phyloP scores from a whole-genome alignment of 2,329 filamentous ascomycete species.

The Aspergillus sp. region DNA sequence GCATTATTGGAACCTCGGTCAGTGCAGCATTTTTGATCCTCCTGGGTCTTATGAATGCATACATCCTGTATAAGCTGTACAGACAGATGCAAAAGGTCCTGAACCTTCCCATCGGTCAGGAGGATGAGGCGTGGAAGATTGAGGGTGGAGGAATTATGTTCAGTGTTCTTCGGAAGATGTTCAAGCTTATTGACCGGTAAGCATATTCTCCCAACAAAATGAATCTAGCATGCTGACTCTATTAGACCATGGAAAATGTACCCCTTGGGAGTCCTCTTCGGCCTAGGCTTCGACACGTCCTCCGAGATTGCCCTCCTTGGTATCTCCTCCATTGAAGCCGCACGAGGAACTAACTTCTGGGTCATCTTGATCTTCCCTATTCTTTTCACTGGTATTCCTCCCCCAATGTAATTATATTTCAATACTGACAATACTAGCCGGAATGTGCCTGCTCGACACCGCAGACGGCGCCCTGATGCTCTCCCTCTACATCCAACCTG shows the following conservation, averaged over 20 bases:
- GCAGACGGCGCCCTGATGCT: slow-evolving; percentile 93
- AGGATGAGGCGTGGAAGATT: slow-evolving; percentile 56
- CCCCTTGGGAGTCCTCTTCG: slow-evolving; percentile 79
- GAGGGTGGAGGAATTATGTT: slow-evolving; percentile 73
- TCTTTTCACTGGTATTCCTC: slow-evolving; percentile 68
- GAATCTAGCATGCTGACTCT: background rate
- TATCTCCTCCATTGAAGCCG: slow-evolving; percentile 79
- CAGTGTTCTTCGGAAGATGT: slow-evolving; percentile 64
- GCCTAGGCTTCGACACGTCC: slow-evolving; percentile 89
- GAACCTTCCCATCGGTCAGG: slow-evolving; percentile 35
- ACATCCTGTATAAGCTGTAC: slow-evolving; percentile 75
- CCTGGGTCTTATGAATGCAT: slow-evolving; percentile 75
- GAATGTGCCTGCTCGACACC: slow-evolving; percentile 93
- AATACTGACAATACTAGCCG: slow-evolving; percentile 45
- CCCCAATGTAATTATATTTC: background rate
- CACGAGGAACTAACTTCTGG: slow-evolving; percentile 84
- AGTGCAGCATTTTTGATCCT: slow-evolving; percentile 77
- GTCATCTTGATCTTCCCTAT: slow-evolving; percentile 86
- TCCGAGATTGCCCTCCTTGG: slow-evolving; percentile 89
- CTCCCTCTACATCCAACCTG: slow-evolving; percentile 67
- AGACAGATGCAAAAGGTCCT: slow-evolving; percentile 60
- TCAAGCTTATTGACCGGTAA: slow-evolving; percentile 59
- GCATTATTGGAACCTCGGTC: slow-evolving; percentile 82
- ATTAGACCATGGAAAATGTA: slow-evolving; percentile 81
- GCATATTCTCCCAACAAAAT: slow-evolving; percentile 1